phyloP scores from a whole-genome alignment of 148 eudicot genomes.

The Chenopodium album region DNA sequence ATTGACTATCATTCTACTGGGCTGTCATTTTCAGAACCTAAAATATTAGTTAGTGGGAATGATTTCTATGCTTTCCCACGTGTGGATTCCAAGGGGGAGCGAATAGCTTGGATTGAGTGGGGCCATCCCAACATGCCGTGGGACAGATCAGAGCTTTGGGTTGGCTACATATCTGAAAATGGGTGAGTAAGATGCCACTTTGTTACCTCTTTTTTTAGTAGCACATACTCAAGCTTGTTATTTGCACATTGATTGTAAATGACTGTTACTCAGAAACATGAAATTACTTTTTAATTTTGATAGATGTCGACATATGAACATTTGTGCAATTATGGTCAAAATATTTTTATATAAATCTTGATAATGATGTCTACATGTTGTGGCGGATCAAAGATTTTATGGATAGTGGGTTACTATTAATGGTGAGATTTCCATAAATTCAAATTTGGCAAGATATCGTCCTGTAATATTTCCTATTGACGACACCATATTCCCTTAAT shows the following conservation, averaged over 20 bases:
- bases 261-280: neutral
- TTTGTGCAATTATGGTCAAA: neutral
- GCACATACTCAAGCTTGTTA: neutral
- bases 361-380: neutral
- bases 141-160: conserved; percentile 98
- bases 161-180: conserved; percentile 78
- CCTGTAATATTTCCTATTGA: too few relatives aligned
- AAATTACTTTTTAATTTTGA: neutral
- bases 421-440: too few relatives aligned
- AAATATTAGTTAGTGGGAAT: conserved; percentile 58
- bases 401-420: too few relatives aligned
- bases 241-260: neutral
- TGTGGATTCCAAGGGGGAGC: conserved; percentile 67
- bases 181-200: conserved; percentile 49
- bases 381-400: too few relatives aligned
- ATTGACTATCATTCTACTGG: conserved; percentile 1
- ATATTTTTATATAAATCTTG: neutral
- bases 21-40: conserved; percentile 56
- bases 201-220: neutral
- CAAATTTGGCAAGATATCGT: too few relatives aligned
- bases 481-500: too few relatives aligned
- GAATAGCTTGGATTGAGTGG: conserved; percentile 95
- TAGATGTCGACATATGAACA: neutral
- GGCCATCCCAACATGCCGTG: conserved; percentile 96
- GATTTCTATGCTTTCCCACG: conserved; percentile 97